Base-by-base conservation (phyloP, 805 yeast species). In the Cyberlindnera euphorbiae region DNA sequence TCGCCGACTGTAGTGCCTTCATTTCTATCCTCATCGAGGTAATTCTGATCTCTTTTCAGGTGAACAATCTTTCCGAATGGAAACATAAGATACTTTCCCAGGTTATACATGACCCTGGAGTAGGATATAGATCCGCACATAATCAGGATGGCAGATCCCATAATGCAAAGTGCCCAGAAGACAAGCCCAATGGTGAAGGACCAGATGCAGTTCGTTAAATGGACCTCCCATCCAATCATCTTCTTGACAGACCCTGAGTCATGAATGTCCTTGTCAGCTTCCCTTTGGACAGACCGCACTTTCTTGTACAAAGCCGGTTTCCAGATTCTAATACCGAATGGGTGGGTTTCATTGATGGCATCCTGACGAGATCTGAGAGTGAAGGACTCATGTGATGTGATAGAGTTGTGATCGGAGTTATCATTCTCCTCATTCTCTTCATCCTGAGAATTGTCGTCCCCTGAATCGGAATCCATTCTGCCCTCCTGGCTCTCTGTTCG, bases 251-350 rank as follows among this genome's bases (percentile, higher is more conserved):
- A 61, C 35, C 67, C 70, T 13, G 79, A 75, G 31, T 87, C 89
- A 59, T 90, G 97, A 47, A 93, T 86, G 67, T 93, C 98, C 44
- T 83, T 83, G 41, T 86, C 95, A 2, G 97, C 97, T 40, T 86
- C 80, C 27, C 79, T 71, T 48, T 93, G 93, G 22, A 93, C 97
- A 4, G 96, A 85, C 52, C 98, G 78, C 41, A 75, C 73, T 59
- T 93, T 93, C 58, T 93, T 93, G 63, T 93, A 93, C 38, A 93
- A 66, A 3, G 97, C 96, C 1, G 98, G 98, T 55, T 93, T 93
- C 98, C 98, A 93, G 51, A 93, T 86, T 59, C 96, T 82, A 30
- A 93, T 90, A 71, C 98, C 98, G 53, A 93, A 93, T 1, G 98
- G 98, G 66, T 93, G 98, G 5, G 97, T 88, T 35, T 84, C 79